phyloP scores from a whole-genome alignment of 805 yeast genomes.

The Candida tallmaniae region DNA sequence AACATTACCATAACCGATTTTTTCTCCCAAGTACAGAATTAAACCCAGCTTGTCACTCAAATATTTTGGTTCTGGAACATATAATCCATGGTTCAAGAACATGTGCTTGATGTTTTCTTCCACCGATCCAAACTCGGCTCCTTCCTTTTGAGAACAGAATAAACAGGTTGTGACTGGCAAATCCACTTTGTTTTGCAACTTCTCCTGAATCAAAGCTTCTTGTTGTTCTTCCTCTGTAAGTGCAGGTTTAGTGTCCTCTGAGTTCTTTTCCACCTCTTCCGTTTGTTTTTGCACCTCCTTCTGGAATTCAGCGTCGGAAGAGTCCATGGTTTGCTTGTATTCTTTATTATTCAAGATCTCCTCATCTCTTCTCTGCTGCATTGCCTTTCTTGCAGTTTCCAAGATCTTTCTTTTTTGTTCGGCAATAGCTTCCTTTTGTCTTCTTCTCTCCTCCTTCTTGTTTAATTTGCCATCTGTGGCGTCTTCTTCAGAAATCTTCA shows the following conservation, averaged over 20 bases:
- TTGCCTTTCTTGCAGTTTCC: slow-evolving; percentile 41
- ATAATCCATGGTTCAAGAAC: slow-evolving; percentile 77
- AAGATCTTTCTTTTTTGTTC: slow-evolving; percentile 47
- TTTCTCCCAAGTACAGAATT: slow-evolving; percentile 70
- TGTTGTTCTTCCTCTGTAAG: slow-evolving; percentile 23
- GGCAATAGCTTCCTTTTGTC: slow-evolving; percentile 45
- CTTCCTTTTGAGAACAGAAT: slow-evolving; percentile 40
- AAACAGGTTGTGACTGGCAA: slow-evolving; percentile 48
- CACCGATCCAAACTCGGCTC: slow-evolving; percentile 28
- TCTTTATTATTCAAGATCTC: slow-evolving; percentile 6
- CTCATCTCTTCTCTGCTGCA: slow-evolving; percentile 18
- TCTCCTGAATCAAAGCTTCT: slow-evolving; percentile 42
- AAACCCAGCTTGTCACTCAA: slow-evolving; percentile 68
- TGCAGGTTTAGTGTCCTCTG: slow-evolving; percentile 4
- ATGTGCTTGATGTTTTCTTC: slow-evolving; percentile 61
- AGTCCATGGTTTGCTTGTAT: slow-evolving; percentile 3
- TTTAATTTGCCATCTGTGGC: slow-evolving; percentile 27
- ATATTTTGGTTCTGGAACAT: slow-evolving; percentile 76
- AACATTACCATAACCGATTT: slow-evolving; percentile 75
- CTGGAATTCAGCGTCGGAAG: slow-evolving; percentile 4
- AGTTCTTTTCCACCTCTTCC: slow-evolving; percentile 1
- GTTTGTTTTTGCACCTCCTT: slow-evolving; percentile 1
- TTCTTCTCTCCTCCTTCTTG: slow-evolving; percentile 48
- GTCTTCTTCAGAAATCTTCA: slow-evolving; percentile 14
- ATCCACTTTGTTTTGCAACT: slow-evolving; percentile 42